Conservation (phyloP, 2,329 filamentous ascomycete genomes). For the Gliomastix tumulicola region DNA sequence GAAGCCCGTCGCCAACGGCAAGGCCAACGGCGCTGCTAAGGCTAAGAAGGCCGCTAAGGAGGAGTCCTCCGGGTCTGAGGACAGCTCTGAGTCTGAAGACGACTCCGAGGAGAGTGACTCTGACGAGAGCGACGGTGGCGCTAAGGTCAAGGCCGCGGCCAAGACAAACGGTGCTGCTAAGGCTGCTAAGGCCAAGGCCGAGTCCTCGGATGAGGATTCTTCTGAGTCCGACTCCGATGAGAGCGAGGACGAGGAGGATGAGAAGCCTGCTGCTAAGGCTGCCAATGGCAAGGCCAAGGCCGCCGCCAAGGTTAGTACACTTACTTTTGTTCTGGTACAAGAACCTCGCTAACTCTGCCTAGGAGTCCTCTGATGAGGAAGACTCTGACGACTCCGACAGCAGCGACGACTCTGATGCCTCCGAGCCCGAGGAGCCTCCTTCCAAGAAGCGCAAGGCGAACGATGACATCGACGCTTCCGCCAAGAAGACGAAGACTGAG, state of each 20-base stretch:
- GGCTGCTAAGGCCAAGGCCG: slow-evolving; percentile 7
- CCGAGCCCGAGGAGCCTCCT: slow-evolving; percentile 22
- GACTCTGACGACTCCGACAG: slow-evolving; percentile 25
- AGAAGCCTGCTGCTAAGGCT: slow-evolving; percentile 24
- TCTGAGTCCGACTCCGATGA: slow-evolving; percentile 28
- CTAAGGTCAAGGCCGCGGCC: slow-evolving; percentile 3
- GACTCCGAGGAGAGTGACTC: slow-evolving; percentile 7
- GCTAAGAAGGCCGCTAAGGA: slow-evolving; percentile 12
- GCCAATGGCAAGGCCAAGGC: slow-evolving; percentile 13
- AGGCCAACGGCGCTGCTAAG: slow-evolving; percentile 21
- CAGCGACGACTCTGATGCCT: slow-evolving; percentile 19
- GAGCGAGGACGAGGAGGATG: slow-evolving; percentile 22
- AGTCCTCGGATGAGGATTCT: slow-evolving; percentile 12
- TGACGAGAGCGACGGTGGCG: slow-evolving; percentile 14
- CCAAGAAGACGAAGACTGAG: slow-evolving; percentile 65
- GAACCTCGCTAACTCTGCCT: slow-evolving; percentile 11
- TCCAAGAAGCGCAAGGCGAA: slow-evolving; percentile 39
- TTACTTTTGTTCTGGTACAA: background rate
- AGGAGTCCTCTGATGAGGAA: slow-evolving; percentile 19
- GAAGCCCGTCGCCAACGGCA: slow-evolving; percentile 23
- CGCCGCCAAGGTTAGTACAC: slow-evolving; percentile 18
- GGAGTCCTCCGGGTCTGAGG: slow-evolving; percentile 21
- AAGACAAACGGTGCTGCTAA: slow-evolving; percentile 10
- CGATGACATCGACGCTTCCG: slow-evolving; percentile 40
- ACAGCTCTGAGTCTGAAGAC: slow-evolving; percentile 21